Base-by-base conservation (phyloP, 2,329 filamentous ascomycete genomes). In the Zarea fungicola region DNA sequence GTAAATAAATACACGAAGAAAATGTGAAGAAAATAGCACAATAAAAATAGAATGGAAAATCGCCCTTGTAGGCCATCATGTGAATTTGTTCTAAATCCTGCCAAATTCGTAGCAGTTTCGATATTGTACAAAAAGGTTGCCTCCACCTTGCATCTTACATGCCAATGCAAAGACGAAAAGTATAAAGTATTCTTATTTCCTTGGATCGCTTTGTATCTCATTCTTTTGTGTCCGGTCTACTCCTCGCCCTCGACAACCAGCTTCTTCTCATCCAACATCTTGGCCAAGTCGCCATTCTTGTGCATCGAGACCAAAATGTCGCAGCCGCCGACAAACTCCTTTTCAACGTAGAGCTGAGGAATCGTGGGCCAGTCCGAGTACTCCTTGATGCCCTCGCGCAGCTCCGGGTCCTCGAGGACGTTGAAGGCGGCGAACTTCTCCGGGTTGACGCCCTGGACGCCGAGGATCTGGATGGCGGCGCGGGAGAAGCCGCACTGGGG, bases 291-390 rank as follows among this genome's bases (percentile, higher is more conserved):
- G 23, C 93, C 93, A 63, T 89, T 95, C 71, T 96, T 88, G 73
- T 97, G 92, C 93, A 99, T 97, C 3, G 85, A 87, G 66, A 97
- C 85, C 59, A 99, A 69, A 56, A 99, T 99, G 68, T 99, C 93
- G 66, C 91, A 96, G n/a, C 93, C 93, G 48, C 93, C 93, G 40
- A 99, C 77, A 65, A 99, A 99, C 66, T 99, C 92, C 72, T 92
- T 92, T 55, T 95, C 83, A 44, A 99, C 77, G 70, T 97, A 99
- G 16, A 99, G 78, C 69, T 99, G 93, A 6, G 93, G 93, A 65
- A 99, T 97, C 18, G 93, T 99, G 13, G 93, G 93, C 93, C 93
- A 99, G 65, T 97, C 93, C 2, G 91, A 96, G 76, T 93, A 99
- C 71, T 99, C 92, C 73, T 99, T 99, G 74, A 99, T 96, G 45